Evolutionary conservation across 345 rosid species (phyloP).

Genomic region (Kandelia obovata): DNA sequence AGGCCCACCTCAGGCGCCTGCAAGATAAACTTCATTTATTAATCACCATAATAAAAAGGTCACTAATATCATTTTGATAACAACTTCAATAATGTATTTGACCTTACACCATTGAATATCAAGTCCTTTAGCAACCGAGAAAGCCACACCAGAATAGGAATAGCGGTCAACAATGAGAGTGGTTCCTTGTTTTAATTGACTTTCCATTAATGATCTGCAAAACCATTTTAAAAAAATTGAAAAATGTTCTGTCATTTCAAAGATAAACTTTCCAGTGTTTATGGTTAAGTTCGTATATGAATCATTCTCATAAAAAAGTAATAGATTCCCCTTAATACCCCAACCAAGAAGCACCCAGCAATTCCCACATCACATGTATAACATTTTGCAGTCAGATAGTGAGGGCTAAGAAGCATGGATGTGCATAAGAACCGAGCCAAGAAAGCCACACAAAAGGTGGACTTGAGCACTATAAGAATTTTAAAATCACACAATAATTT

Average conservation of each 20-base stretch:
- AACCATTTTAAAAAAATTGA: conserved; percentile 1
- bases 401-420: too few relatives aligned
- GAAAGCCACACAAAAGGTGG: too few relatives aligned
- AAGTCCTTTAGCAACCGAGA: conserved; percentile 91
- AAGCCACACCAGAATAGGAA: conserved; percentile 89
- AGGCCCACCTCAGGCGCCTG: conserved; percentile 75
- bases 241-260: neutral
- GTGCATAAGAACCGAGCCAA: too few relatives aligned
- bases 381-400: too few relatives aligned
- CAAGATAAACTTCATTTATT: conserved; percentile 12
- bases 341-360: too few relatives aligned
- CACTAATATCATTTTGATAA: neutral
- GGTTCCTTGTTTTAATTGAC: conserved; percentile 62
- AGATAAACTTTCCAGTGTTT: neutral
- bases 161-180: conserved; percentile 85
- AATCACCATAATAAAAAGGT: neutral
- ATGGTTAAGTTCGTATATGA: too few relatives aligned
- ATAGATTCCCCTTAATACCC: too few relatives aligned
- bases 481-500: too few relatives aligned
- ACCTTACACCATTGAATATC: conserved; percentile 88
- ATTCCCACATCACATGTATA: too few relatives aligned
- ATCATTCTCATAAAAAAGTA: too few relatives aligned
- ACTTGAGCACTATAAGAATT: too few relatives aligned
- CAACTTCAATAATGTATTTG: conserved; percentile 8
- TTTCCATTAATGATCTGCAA: conserved; percentile 81